Percentiles rank a stretch among this genome's conserved stretches.
Conservation (phyloP, 768 basidiomycete species). For the Tulasnella sp. region DNA sequence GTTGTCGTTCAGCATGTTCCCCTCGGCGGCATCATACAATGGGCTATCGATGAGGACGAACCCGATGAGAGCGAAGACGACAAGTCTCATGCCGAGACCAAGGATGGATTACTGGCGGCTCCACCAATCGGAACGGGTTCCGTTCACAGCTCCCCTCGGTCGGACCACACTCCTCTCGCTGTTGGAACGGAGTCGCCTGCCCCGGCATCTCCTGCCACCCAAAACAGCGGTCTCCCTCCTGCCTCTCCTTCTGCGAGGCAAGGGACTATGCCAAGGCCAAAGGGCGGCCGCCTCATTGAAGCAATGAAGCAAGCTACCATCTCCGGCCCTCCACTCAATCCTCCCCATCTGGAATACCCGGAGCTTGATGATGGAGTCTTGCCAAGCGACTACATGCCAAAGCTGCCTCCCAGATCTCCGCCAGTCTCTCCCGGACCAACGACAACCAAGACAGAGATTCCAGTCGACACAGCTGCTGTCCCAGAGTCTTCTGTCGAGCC, state of each 20-base stretch:
- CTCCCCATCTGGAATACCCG: background rate
- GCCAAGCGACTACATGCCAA: background rate
- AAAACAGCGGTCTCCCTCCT: background rate
- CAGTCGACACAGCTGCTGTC: background rate
- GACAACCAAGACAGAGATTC: background rate
- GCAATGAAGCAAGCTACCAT: background rate
- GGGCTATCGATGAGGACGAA: conserved; percentile 35
- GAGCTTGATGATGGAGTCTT: background rate
- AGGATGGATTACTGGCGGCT: background rate
- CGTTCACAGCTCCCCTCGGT: background rate
- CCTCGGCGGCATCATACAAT: conserved; percentile 71
- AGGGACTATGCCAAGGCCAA: conserved; percentile 7
- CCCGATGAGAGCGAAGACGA: background rate
- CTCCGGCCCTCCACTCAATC: background rate
- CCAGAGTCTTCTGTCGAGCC: background rate
- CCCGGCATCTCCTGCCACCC: background rate
- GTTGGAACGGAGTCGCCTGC: background rate
- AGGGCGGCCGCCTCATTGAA: background rate
- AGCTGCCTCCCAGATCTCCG: background rate
- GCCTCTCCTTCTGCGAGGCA: background rate
- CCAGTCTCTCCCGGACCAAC: background rate
- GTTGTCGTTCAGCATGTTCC: conserved; percentile 96
- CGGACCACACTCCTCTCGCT: background rate
- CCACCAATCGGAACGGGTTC: background rate
- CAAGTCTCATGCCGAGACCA: background rate